Base-by-base conservation (phyloP, 345 rosid genomes). In the Aquilaria yunnanensis region DNA sequence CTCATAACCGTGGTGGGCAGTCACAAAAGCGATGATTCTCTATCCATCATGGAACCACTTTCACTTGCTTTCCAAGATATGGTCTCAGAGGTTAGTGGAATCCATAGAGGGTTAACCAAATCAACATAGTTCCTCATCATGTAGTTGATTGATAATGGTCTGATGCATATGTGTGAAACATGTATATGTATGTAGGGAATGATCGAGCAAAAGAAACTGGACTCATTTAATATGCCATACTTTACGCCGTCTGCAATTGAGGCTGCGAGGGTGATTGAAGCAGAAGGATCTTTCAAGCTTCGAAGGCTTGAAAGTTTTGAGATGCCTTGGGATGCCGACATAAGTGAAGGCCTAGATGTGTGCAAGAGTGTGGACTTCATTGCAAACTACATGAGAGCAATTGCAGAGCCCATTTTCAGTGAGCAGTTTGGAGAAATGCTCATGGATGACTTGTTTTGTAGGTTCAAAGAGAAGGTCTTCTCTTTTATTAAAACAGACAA, bases 221-320 rank as follows among this genome's bases (percentile, higher is more conserved):
- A 77, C 30, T 54, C 78, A 29, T 83, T 81, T 73, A 71, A 74
- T 65, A 13, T 76, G 59, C 86, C 82, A 0, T 16, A 47, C n/a
- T 81, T 81, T 52, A 60, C 70, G 16, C 74, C 84, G 0, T 72
- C 23, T 51, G 58, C 34, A 60, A 66, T 56, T 50, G 89, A 77
- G 68, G 48, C 69, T 12, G 55, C 47, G 12, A 69, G 63, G 60
- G 65, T 68, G 47, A 68, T 81, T 8, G 16, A 14, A 33, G 70
- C 63, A 13, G 76, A 79, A 23, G 81, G 82, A 3, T 79, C 86
- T 0, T 78, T 81, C 61, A 63, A 56, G 32, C 46, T 80, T 34
- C 67, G 66, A 32, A 53, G 62, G n/a, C 49, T 83, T 4, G 70
- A 71, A 47, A 51, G 23, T 13, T 61, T 70, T 23, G 74, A 57